Evolutionary conservation across 352 stramenopile species (phyloP).

Genomic region (Phytophthora aleatoria): DNA sequence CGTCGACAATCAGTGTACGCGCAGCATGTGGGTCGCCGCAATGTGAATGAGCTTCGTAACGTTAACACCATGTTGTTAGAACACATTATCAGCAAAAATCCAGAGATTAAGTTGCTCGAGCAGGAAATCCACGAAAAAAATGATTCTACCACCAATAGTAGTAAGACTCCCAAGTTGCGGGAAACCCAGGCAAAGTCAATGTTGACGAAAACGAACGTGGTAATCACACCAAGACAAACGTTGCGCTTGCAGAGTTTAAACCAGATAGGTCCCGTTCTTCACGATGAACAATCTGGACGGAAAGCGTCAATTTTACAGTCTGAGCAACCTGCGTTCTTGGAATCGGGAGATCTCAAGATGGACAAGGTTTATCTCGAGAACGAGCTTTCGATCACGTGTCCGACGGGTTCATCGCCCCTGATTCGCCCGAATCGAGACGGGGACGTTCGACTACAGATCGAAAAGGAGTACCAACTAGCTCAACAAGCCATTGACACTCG

Average conservation of each 20-base stretch:
- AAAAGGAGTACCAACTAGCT: conserved; percentile 38
- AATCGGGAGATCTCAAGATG: conserved; percentile 56
- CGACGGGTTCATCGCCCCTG: conserved; percentile 18
- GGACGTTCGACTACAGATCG: conserved; percentile 51
- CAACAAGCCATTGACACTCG: conserved; percentile 48
- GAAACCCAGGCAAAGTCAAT: not conserved
- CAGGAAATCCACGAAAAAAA: conserved; percentile 18
- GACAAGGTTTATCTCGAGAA: conserved; percentile 65
- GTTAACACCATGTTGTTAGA: conserved; percentile 63
- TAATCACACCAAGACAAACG: conserved; percentile 13
- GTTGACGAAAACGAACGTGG: not conserved
- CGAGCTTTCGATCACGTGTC: conserved; percentile 53
- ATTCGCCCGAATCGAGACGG: conserved; percentile 23
- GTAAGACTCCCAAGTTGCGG: not conserved
- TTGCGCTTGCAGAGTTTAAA: conserved; percentile 56
- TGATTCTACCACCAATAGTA: not conserved
- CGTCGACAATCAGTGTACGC: conserved; percentile 52
- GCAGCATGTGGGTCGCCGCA: conserved; percentile 56
- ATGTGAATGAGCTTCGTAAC: conserved; percentile 46
- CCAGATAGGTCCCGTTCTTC: conserved; percentile 45
- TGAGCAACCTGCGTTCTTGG: conserved; percentile 38
- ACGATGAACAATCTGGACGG: conserved; percentile 39
- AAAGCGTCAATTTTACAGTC: conserved; percentile 20
- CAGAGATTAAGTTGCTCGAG: conserved; percentile 51
- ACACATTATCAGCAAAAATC: conserved; percentile 72